These are phyloP conservation scores for Naganishia sp. DNA, from an alignment of 1,284 basidiomycete species.

Conservation along the genomic window DNA sequence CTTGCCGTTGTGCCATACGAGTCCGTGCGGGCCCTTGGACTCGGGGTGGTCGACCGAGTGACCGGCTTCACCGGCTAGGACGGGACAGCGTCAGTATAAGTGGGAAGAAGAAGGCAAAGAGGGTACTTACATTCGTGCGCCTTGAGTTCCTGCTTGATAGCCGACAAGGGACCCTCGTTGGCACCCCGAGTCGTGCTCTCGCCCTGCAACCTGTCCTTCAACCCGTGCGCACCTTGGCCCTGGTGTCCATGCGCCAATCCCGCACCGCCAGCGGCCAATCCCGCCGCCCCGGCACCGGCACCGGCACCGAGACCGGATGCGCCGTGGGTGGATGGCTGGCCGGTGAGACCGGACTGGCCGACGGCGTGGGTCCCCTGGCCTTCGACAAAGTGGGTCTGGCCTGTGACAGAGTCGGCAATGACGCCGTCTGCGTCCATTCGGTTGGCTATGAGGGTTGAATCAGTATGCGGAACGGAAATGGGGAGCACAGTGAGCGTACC, in stretches of 20 bases:
- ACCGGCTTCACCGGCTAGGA: conserved; percentile 17
- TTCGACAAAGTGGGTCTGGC: conserved; percentile 28
- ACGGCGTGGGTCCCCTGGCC: background rate
- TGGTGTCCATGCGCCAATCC: conserved; percentile 13
- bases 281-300: conserved; percentile 24
- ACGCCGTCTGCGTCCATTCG: conserved; percentile 20
- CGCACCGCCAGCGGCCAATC: conserved; percentile 10
- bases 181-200: background rate
- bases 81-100: background rate
- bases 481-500: background rate
- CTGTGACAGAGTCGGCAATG: conserved; percentile 28
- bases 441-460: conserved; percentile 2
- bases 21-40: conserved; percentile 35
- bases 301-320: conserved; percentile 9
- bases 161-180: background rate
- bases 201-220: conserved; percentile 6
- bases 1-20: conserved; percentile 35
- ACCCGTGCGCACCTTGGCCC: background rate
- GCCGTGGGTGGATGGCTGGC: background rate
- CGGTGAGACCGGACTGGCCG: background rate
- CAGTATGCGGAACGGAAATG: background rate
- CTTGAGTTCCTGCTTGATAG: conserved; percentile 33
- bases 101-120: background rate
- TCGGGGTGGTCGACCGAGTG: conserved; percentile 26
- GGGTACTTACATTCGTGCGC: conserved; percentile 32